Percentiles rank a stretch among this genome's conserved stretches.
Conservation (phyloP, 768 basidiomycete genomes). For the Stropharia rugosoannulata region DNA sequence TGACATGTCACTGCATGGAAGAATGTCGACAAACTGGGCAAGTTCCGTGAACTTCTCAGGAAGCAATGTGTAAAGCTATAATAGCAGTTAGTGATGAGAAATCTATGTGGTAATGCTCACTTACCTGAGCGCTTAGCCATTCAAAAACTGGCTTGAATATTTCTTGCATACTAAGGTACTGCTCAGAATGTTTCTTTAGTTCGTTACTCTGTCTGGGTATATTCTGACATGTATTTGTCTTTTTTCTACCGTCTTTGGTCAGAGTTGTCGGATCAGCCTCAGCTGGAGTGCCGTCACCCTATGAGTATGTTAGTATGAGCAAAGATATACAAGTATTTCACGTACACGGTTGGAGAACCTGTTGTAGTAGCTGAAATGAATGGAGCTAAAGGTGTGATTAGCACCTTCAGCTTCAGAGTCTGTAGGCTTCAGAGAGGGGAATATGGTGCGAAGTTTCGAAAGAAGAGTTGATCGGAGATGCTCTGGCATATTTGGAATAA, state of each 20-base stretch:
- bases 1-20: slow-evolving; percentile 8
- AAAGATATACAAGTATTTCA: neutral
- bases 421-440: neutral
- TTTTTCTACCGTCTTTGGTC: neutral
- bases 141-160: slow-evolving; percentile 7
- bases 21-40: neutral
- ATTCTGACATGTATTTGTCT: slow-evolving; percentile 4
- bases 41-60: slow-evolving; percentile 1
- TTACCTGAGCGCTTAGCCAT: slow-evolving; percentile 1
- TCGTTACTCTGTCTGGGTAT: too few species aligned
- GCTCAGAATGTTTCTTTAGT: neutral
- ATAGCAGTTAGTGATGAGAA: neutral
- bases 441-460: neutral
- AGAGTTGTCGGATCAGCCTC: slow-evolving; percentile 9
- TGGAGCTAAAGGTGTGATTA: neutral
- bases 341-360: neutral
- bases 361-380: slow-evolving; percentile 3
- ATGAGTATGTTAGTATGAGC: neutral
- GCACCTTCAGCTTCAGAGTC: neutral
- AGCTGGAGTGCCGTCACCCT: slow-evolving; percentile 3
- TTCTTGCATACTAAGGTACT: neutral
- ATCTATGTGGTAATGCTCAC: neutral
- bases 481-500: neutral
- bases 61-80: slow-evolving; percentile 3
- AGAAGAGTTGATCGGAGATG: neutral